These are phyloP conservation scores for Hypoxylon cercidicola DNA, from an alignment of 495 filamentous ascomycete species.

Conservation along the genomic window DNA sequence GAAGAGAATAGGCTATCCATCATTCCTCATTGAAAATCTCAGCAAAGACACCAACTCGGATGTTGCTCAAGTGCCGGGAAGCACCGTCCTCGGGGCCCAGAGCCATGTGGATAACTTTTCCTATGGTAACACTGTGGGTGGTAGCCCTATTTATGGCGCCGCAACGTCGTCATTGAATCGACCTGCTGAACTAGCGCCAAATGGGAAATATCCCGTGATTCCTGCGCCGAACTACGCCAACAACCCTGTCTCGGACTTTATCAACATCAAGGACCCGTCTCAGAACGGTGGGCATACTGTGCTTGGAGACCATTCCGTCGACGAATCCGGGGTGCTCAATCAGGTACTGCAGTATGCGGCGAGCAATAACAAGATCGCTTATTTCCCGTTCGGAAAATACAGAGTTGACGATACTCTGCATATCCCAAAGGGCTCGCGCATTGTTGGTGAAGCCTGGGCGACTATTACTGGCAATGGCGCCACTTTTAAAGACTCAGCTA, in stretches of 20 bases:
- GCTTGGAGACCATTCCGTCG: conserved; percentile 49
- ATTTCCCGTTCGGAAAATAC: conserved; percentile 62
- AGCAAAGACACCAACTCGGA: conserved; percentile 47
- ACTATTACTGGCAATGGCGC: conserved; percentile 59
- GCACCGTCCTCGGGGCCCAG: conserved; percentile 37
- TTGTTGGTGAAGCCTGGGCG: conserved; percentile 62
- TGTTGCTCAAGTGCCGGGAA: conserved; percentile 46
- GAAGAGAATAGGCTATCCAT: conserved; percentile 42
- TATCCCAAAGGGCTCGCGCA: conserved; percentile 64
- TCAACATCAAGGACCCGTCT: conserved; percentile 56
- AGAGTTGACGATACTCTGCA: conserved; percentile 59
- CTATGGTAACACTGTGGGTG: conserved; percentile 66
- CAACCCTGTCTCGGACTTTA: conserved; percentile 48
- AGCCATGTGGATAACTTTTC: conserved; percentile 47
- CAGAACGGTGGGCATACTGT: conserved; percentile 55
- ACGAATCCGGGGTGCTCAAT: conserved; percentile 54
- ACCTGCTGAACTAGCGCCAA: conserved; percentile 44
- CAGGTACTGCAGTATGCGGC: conserved; percentile 51
- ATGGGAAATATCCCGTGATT: conserved; percentile 46
- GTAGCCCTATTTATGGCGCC: conserved; percentile 67
- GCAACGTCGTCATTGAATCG: conserved; percentile 50
- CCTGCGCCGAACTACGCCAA: conserved; percentile 54
- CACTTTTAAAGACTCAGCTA: conserved; percentile 60
- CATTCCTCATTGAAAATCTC: conserved; percentile 57
- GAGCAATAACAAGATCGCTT: conserved; percentile 51